Base-by-base conservation (phyloP, 805 yeast genomes). In the Lipomyces chichibuensis region DNA sequence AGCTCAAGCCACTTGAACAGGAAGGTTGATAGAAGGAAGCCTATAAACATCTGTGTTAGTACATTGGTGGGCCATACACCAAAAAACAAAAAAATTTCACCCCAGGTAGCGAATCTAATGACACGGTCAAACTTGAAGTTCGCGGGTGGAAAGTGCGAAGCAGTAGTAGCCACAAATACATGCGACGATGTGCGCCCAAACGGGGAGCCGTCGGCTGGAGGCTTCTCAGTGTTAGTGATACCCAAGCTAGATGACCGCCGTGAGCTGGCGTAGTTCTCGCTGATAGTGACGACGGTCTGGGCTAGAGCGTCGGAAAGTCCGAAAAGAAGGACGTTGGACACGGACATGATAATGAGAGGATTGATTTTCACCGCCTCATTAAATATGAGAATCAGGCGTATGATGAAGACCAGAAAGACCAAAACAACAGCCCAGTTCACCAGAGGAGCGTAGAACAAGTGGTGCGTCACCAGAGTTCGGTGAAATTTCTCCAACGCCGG, bases 251-350 rank as follows among this genome's bases (percentile, higher is more conserved):
- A 51, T 32, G 60, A 62, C 65, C 68, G 73, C 49, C 71, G 61
- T 23, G 68, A 63, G 46, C 57, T 59, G n/a, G 60, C 67, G 58
- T 66, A 59, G 60, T 76, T 74, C 27, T 75, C 74, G 7, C 73
- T 65, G 62, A 80, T 76, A 43, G 82, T 78, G 3, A 85, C 74
- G 3, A 92, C 80, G 2, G 89, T 83, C 77, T 94, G 98, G 0
- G 98, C 98, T 69, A 93, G 75, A 0, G 93, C 86, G 76, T 94
- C 98, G 0, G 98, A 92, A n/a, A 92, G 87, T 0, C 97, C 97
- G 76, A 87, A 91, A 4, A 94, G 80, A 3, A 93, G 87, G 35
- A 90, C 78, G 74, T 94, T 94, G 0, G 97, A 88, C 29, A 88
- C 85, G 66, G 91, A 84, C 49, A 92, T 90, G 17, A 97, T 91